Conservation (phyloP, 768 basidiomycete species). For the Peribolospora baueri region DNA sequence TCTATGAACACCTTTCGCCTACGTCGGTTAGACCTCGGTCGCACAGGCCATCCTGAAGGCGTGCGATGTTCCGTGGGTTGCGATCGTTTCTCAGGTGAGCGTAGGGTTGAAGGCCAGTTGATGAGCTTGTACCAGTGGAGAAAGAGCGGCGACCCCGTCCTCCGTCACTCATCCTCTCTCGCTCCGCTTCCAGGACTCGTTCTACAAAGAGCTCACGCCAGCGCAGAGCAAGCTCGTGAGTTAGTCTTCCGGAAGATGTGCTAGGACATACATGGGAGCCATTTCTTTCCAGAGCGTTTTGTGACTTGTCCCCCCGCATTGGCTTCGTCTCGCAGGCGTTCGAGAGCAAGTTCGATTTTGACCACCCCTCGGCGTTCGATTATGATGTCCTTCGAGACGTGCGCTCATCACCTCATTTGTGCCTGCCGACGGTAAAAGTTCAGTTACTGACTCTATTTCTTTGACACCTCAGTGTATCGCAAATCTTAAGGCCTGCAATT, state of each 20-base stretch:
- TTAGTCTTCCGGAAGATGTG: neutral
- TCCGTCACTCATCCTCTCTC: neutral
- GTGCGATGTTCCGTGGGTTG: conserved; percentile 29
- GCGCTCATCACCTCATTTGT: conserved; percentile 20
- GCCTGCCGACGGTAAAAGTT: neutral
- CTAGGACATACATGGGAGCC: neutral
- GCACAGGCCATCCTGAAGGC: conserved; percentile 20
- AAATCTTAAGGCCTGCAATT: conserved; percentile 56
- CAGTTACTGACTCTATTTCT: neutral
- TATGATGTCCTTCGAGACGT: conserved; percentile 47
- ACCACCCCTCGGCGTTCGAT: conserved; percentile 82
- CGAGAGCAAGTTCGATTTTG: conserved; percentile 40
- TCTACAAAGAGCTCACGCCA: conserved; percentile 56
- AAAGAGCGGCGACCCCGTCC: neutral
- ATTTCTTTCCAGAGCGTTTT: neutral
- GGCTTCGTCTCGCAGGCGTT: neutral
- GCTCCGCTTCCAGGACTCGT: conserved; percentile 44
- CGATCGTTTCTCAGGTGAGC: conserved; percentile 65
- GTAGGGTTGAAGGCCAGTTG: neutral
- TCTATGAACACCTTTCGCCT: neutral
- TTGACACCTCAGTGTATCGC: conserved; percentile 37
- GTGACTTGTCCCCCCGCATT: conserved; percentile 6
- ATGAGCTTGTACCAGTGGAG: too few relatives aligned
- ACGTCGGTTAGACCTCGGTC: conserved; percentile 16
- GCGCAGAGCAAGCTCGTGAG: conserved; percentile 44